Evolutionary conservation across 2,329 filamentous ascomycete genomes (phyloP).

Genomic region (Ustulina deusta): DNA sequence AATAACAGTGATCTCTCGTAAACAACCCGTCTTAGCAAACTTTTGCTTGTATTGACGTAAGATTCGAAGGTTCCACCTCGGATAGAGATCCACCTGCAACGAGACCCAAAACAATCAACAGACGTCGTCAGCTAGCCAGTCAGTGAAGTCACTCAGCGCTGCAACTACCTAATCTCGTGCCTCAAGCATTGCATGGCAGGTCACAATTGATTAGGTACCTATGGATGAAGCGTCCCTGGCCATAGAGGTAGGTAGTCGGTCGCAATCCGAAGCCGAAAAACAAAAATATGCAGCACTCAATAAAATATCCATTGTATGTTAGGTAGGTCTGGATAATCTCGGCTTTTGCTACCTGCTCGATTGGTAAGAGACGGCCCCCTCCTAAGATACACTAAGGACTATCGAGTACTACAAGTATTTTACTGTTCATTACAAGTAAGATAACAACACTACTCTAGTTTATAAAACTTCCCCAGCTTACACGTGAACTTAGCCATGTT

Average conservation of each 20-base stretch:
- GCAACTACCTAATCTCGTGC: neutral
- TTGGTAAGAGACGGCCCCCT: neutral
- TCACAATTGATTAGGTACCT: too few species aligned
- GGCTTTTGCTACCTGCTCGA: neutral
- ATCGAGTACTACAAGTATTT: too few species aligned
- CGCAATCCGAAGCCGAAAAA: conserved; percentile 23
- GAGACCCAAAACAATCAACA: neutral
- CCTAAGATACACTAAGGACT: neutral
- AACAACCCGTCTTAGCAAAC: neutral
- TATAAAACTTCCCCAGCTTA: neutral
- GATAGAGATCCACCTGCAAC: neutral
- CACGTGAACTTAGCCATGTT: conserved; percentile 1
- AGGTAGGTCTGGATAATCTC: neutral
- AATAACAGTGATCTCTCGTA: neutral
- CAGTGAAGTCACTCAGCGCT: neutral
- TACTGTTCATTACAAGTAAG: neutral
- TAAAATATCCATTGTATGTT: neutral
- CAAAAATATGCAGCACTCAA: conserved; percentile 1
- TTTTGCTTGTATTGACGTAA: neutral
- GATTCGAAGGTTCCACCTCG: neutral
- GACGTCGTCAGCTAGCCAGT: neutral
- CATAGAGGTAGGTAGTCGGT: neutral
- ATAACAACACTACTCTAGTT: conserved; percentile 3
- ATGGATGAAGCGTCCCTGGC: neutral
- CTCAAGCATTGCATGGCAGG: neutral